Base-by-base conservation (phyloP, 768 basidiomycete species). In the Psilocybe cyanescens region DNA sequence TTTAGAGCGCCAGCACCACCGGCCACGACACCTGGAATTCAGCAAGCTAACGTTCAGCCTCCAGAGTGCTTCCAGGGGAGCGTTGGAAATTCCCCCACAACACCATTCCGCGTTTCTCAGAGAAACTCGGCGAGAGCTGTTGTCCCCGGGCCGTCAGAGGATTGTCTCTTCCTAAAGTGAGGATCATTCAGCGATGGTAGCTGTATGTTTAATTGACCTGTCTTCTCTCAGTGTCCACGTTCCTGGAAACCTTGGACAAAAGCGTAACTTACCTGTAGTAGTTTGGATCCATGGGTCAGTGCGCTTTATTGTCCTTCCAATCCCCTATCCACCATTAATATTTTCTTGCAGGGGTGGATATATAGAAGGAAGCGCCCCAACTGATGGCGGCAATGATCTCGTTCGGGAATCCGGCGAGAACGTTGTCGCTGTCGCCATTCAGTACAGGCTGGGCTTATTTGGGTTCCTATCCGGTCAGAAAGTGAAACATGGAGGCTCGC, bases 281-380 rank as follows among this genome's bases (percentile, higher is more conserved):
- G 74, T 82, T 19, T 81, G 76, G 76, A 82, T 82, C 37, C 77
- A 81, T 58, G 79, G 79, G 69, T 79, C 59, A 44, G 70, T 35
- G 14, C 29, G 14, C n/a, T 62, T 57, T 45, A 17, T 4, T n/a
- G 4, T 17, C 28, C 19, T 53, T 48, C 29, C 48, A 2, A 7
- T 4, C 1, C 0, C 12, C 4, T 14, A 11, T 9, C 9, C 3
- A 16, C 29, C 28, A 28, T 51, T 45, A n/a, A n/a, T 14, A 2
- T 11, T 41, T 12, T 35, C 2, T 7, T n/a, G 31, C 8, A 33
- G 74, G 3, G 73, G 71, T 37, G 76, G 78, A 14, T 79, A 79
- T 37, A 55, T 72, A 0, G 62, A 33, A 2, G 76, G 76, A 0
- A 72, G 64, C 35, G 74, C 73, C 4, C 65, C 71, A 9, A 2